Conservation (phyloP, 345 rosid species). For the Sisymbrium altissimum region DNA sequence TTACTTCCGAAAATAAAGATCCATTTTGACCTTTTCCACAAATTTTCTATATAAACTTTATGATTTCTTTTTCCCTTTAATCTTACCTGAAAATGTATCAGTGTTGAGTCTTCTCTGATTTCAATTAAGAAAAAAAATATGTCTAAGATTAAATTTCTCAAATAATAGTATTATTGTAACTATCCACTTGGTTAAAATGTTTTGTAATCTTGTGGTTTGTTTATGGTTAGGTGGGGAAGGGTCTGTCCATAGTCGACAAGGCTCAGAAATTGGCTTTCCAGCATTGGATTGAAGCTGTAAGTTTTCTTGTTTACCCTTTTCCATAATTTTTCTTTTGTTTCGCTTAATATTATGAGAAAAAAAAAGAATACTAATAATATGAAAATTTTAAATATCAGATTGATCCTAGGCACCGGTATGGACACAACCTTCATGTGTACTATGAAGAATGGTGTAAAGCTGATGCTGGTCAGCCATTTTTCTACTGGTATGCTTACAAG, state of each 20-base stretch:
- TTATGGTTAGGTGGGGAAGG: slow-evolving; percentile 63
- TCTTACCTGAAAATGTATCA: not conserved
- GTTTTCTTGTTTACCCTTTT: not conserved
- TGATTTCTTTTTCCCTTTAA: no score
- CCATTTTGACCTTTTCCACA: not conserved
- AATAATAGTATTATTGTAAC: not conserved
- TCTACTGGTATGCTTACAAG: slow-evolving; percentile 55
- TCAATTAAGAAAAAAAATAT: not conserved
- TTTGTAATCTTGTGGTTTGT: slow-evolving; percentile 14
- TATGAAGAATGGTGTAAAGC: slow-evolving; percentile 71
- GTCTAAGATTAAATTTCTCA: not conserved
- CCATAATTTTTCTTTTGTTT: not conserved
- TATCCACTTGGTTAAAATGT: not conserved
- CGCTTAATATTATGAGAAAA: not conserved
- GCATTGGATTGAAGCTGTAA: slow-evolving; percentile 85
- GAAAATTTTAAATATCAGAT: slow-evolving; percentile 37
- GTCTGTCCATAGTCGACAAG: slow-evolving; percentile 56
- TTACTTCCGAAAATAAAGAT: not conserved
- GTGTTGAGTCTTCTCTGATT: not conserved
- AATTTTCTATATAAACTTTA: not conserved
- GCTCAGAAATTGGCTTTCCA: slow-evolving; percentile 88
- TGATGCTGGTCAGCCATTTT: slow-evolving; percentile 86
- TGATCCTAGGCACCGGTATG: slow-evolving; percentile 94
- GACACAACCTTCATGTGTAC: slow-evolving; percentile 73
- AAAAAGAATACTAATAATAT: not conserved